These are phyloP conservation scores for Podospora anserina DNA, from an alignment of 495 filamentous ascomycete genomes.

Conservation along the genomic window DNA sequence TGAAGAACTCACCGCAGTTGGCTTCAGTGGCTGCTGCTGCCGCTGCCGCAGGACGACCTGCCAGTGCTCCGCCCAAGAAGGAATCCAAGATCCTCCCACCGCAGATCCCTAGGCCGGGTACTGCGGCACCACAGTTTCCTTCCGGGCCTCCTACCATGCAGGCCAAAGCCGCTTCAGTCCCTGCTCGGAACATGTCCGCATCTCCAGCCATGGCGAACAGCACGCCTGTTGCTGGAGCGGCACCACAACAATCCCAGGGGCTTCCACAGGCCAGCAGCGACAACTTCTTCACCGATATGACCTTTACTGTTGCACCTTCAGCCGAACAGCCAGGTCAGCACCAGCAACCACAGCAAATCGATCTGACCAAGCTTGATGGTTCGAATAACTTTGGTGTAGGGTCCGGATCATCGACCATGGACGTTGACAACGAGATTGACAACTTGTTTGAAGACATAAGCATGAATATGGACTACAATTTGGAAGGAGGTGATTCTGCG, in stretches of 20 bases:
- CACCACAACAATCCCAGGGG: slow-evolving; percentile 9
- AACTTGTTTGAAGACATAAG: slow-evolving; percentile 38
- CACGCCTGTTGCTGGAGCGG: slow-evolving; percentile 13
- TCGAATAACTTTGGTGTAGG: neutral
- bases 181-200: slow-evolving; percentile 10
- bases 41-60: slow-evolving; percentile 17
- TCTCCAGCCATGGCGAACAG: slow-evolving; percentile 8
- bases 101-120: slow-evolving; percentile 31
- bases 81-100: slow-evolving; percentile 36
- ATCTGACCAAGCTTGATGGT: slow-evolving; percentile 10
- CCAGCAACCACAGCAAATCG: slow-evolving; percentile 14
- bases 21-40: slow-evolving; percentile 13
- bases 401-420: slow-evolving; percentile 15
- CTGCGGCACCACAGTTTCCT: slow-evolving; percentile 14
- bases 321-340: slow-evolving; percentile 22
- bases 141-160: neutral
- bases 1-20: slow-evolving; percentile 23
- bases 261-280: slow-evolving; percentile 17
- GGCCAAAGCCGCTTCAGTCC: slow-evolving; percentile 19
- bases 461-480: slow-evolving; percentile 37
- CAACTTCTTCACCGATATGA: slow-evolving; percentile 44
- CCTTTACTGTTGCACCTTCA: slow-evolving; percentile 42
- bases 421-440: slow-evolving; percentile 36
- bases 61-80: slow-evolving; percentile 30
- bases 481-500: slow-evolving; percentile 26